A percentile compares a stretch with the other conserved stretches of the same genome.
phyloP scores from a whole-genome alignment of 2,329 filamentous ascomycete species.

The Paramyrothecium roridum region DNA sequence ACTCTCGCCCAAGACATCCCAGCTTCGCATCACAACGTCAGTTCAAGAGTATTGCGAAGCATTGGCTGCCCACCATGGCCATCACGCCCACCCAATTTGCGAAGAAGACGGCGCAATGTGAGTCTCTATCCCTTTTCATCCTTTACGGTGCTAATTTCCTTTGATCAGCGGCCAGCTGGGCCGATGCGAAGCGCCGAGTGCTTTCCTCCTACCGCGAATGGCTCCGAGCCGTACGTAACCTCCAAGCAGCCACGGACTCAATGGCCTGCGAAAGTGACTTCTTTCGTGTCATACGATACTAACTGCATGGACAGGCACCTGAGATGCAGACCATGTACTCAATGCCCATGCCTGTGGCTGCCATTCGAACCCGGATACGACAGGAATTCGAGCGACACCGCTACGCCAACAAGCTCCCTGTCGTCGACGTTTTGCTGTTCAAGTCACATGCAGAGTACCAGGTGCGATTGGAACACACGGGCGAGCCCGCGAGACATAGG shows the following conservation, averaged over 20 bases:
- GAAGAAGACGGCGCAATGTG: slow-evolving; percentile 74
- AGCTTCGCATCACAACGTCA: slow-evolving; percentile 25
- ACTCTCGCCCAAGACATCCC: slow-evolving; percentile 19
- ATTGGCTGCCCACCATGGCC: slow-evolving; percentile 62
- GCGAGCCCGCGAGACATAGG: slow-evolving; percentile 53
- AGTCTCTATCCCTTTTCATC: slow-evolving; percentile 27
- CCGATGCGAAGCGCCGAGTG: slow-evolving; percentile 83
- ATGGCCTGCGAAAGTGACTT: neutral
- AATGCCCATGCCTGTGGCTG: slow-evolving; percentile 80
- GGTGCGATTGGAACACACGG: slow-evolving; percentile 57
- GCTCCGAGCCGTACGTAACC: slow-evolving; percentile 84
- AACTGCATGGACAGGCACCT: slow-evolving; percentile 63
- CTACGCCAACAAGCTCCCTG: slow-evolving; percentile 83
- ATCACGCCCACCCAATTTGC: slow-evolving; percentile 93
- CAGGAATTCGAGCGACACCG: slow-evolving; percentile 96
- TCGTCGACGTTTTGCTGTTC: slow-evolving; percentile 85
- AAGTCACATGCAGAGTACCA: slow-evolving; percentile 94
- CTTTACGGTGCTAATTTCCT: slow-evolving; percentile 29
- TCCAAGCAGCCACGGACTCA: neutral
- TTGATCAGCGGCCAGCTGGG: slow-evolving; percentile 77
- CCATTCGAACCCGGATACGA: slow-evolving; percentile 87
- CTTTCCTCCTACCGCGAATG: slow-evolving; percentile 89
- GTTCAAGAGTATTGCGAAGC: slow-evolving; percentile 24
- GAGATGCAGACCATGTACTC: slow-evolving; percentile 98
- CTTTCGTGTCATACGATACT: slow-evolving; percentile 4